phyloP scores from a whole-genome alignment of 2,329 filamentous ascomycete genomes.

The Stagonosporopsis vannaccii region DNA sequence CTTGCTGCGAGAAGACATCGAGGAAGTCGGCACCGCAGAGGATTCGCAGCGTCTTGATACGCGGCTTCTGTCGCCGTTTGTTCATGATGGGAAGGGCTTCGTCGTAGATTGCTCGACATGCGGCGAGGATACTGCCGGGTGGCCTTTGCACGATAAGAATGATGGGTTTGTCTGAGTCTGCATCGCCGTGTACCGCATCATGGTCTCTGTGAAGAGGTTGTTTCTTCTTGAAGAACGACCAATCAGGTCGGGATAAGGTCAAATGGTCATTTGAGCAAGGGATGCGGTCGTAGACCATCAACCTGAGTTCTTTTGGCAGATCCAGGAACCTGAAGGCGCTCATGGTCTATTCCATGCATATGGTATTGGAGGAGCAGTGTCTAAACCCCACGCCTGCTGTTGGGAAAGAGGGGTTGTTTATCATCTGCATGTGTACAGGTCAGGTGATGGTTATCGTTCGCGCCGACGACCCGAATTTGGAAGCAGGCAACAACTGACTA shows the following conservation, averaged over 20 bases:
- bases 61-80: background rate
- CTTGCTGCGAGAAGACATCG: constrained; percentile 13
- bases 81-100: constrained; percentile 12
- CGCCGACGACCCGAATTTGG: constrained; percentile 9
- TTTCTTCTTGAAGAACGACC: constrained; percentile 17
- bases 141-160: constrained; percentile 5
- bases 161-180: constrained; percentile 7
- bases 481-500: constrained; percentile 14
- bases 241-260: constrained; percentile 9
- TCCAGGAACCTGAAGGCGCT: constrained; percentile 11
- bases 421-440: constrained; percentile 4
- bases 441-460: constrained; percentile 11
- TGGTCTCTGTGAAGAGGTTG: constrained; percentile 12
- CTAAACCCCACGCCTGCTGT: background rate
- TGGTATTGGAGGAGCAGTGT: background rate
- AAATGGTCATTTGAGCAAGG: constrained; percentile 12
- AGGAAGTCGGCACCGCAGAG: constrained; percentile 13
- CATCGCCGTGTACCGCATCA: constrained; percentile 7
- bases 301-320: constrained; percentile 20
- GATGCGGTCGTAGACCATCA: constrained; percentile 22
- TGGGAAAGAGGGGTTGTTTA: constrained; percentile 9
- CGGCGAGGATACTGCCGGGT: constrained; percentile 5
- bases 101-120: constrained; percentile 10
- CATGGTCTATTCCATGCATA: background rate
- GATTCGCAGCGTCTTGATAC: constrained; percentile 1